These are phyloP conservation scores for Penicillium turbatum DNA, from an alignment of 495 filamentous ascomycete genomes.

Conservation along the genomic window DNA sequence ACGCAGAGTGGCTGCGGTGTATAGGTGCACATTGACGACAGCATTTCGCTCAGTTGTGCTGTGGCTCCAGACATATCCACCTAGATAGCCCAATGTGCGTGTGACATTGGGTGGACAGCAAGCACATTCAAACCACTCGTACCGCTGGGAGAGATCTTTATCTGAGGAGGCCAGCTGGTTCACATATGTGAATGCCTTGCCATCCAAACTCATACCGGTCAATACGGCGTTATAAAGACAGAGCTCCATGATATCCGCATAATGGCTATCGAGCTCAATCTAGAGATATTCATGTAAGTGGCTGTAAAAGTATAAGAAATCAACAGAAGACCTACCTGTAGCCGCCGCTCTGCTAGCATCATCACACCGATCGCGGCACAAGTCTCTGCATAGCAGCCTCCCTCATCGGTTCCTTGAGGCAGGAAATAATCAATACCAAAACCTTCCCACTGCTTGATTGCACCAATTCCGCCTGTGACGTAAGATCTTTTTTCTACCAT, in stretches of 20 bases:
- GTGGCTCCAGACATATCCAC: conserved; percentile 51
- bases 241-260: conserved; percentile 56
- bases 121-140: conserved; percentile 52
- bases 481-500: conserved; percentile 58
- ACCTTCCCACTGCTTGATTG: conserved; percentile 57
- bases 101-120: conserved; percentile 58
- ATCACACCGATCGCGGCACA: conserved; percentile 59
- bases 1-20: conserved; percentile 42
- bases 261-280: conserved; percentile 48
- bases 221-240: conserved; percentile 58
- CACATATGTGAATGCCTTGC: conserved; percentile 49
- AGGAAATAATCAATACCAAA: conserved; percentile 58
- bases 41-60: conserved; percentile 20
- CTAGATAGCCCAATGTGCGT: conserved; percentile 48
- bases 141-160: conserved; percentile 37
- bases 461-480: conserved; percentile 57
- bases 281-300: conserved; percentile 13
- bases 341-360: conserved; percentile 52
- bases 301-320: not conserved
- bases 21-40: conserved; percentile 50
- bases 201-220: conserved; percentile 43
- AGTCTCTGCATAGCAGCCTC: conserved; percentile 59
- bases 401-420: conserved; percentile 52
- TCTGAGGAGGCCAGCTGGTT: conserved; percentile 54
- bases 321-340: conserved; percentile 32